These are phyloP conservation scores for Sporobolomyces roseus DNA, from an alignment of 768 basidiomycete genomes.

Conservation along the genomic window DNA sequence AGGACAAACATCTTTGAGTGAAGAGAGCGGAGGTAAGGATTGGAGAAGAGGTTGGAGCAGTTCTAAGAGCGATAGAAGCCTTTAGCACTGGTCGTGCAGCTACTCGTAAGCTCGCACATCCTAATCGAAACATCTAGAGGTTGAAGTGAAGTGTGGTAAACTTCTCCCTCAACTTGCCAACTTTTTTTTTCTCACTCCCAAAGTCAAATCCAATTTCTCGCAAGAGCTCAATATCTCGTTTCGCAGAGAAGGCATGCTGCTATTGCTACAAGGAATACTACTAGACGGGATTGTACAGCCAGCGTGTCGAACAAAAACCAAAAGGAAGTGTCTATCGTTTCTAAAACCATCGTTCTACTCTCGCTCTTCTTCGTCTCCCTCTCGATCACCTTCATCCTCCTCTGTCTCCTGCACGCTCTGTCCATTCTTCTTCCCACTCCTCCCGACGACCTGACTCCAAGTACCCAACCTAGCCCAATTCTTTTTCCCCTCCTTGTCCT, in stretches of 20 bases:
- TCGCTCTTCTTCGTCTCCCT: not conserved
- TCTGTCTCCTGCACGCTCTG: not conserved
- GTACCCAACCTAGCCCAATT: constrained; percentile 5
- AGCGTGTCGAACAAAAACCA: no score
- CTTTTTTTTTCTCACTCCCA: no score
- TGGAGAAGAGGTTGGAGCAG: not conserved
- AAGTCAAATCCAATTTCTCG: no score
- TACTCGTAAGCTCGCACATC: constrained; percentile 1
- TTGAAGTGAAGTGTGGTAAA: no score
- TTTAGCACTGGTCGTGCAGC: not conserved
- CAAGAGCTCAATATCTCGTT: no score
- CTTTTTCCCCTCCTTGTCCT: not conserved
- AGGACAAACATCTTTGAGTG: not conserved
- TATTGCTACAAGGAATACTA: no score
- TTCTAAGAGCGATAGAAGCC: not conserved
- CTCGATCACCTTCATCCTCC: not conserved
- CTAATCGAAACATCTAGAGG: constrained; percentile 22
- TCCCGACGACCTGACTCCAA: constrained; percentile 18
- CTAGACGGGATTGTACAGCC: no score
- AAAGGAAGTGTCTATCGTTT: constrained; percentile 3
- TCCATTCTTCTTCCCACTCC: not conserved
- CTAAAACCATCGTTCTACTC: not conserved
- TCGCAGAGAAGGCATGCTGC: no score
- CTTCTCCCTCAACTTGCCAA: no score
- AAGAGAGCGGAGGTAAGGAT: not conserved